Evolutionary conservation across 768 basidiomycete species (phyloP).

Genomic region (Artomyces pyxidatus): DNA sequence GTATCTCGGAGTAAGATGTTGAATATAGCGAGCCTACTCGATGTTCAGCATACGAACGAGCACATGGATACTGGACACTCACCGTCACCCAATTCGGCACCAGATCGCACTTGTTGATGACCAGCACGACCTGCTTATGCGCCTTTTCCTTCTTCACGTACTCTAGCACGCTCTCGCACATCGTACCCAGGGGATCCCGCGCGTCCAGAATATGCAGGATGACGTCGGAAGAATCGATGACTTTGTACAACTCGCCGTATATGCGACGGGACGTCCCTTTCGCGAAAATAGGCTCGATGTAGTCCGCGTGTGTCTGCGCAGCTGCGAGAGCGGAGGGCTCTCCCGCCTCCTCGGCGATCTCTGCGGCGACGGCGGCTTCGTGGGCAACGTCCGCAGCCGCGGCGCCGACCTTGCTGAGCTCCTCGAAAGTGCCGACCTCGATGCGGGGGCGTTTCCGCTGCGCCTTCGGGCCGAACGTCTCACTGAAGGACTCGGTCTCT

Average conservation of each 20-base stretch:
- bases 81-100: slow-evolving; percentile 99
- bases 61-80: slow-evolving; percentile 22
- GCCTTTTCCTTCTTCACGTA: slow-evolving; percentile 94
- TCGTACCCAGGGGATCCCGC: slow-evolving; percentile 89
- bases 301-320: slow-evolving; percentile 58
- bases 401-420: slow-evolving; percentile 62
- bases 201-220: slow-evolving; percentile 94
- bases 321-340: slow-evolving; percentile 30
- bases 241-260: slow-evolving; percentile 97
- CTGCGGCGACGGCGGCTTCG: slow-evolving; percentile 29
- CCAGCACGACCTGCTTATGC: slow-evolving; percentile 93
- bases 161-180: slow-evolving; percentile 90
- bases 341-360: slow-evolving; percentile 41
- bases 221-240: slow-evolving; percentile 97
- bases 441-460: slow-evolving; percentile 86
- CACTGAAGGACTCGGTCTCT: slow-evolving; percentile 89
- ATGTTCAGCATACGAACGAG: background rate
- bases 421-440: slow-evolving; percentile 87
- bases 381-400: slow-evolving; percentile 50
- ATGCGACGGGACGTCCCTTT: slow-evolving; percentile 95
- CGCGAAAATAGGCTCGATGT: slow-evolving; percentile 84
- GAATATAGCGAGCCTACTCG: slow-evolving; percentile 83
- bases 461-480: slow-evolving; percentile 94
- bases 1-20: slow-evolving; percentile 88
- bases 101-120: slow-evolving; percentile 97